These are phyloP conservation scores for Lentinus brumalis DNA, from an alignment of 768 basidiomycete species.

Conservation along the genomic window DNA sequence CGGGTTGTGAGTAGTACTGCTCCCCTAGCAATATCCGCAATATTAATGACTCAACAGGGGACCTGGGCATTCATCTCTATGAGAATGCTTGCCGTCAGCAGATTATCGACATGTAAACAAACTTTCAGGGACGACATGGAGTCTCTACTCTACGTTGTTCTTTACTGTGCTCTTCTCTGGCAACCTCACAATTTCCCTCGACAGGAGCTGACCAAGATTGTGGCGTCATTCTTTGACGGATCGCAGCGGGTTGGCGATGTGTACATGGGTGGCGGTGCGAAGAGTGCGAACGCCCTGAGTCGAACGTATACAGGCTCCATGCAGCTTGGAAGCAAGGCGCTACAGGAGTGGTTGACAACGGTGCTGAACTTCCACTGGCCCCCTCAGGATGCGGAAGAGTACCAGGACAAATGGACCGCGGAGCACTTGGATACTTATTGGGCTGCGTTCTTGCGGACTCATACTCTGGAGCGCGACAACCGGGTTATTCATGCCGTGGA, in stretches of 20 bases:
- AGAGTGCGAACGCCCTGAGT: not conserved
- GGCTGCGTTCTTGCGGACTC: not conserved
- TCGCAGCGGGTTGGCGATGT: not conserved
- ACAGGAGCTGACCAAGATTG: not conserved
- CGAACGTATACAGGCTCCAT: not conserved
- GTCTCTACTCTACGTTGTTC: conserved; percentile 12
- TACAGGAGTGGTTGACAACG: conserved; percentile 3
- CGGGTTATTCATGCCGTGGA: not conserved
- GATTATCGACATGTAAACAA: not conserved
- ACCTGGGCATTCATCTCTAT: conserved; percentile 6
- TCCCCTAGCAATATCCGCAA: not conserved
- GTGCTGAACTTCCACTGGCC: not conserved
- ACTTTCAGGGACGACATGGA: conserved; percentile 17
- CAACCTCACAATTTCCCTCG: not conserved
- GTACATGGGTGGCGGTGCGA: not conserved
- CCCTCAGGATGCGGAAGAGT: too few relatives aligned
- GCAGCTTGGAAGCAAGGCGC: not conserved
- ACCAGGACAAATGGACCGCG: too few relatives aligned
- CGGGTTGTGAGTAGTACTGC: not conserved
- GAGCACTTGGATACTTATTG: too few relatives aligned
- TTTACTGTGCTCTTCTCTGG: conserved; percentile 8
- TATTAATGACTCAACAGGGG: not conserved
- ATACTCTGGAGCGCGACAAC: not conserved
- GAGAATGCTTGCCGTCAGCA: not conserved
- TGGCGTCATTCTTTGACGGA: not conserved